These are phyloP conservation scores for Letharia lupina DNA, from an alignment of 495 filamentous ascomycete species.

Conservation along the genomic window DNA sequence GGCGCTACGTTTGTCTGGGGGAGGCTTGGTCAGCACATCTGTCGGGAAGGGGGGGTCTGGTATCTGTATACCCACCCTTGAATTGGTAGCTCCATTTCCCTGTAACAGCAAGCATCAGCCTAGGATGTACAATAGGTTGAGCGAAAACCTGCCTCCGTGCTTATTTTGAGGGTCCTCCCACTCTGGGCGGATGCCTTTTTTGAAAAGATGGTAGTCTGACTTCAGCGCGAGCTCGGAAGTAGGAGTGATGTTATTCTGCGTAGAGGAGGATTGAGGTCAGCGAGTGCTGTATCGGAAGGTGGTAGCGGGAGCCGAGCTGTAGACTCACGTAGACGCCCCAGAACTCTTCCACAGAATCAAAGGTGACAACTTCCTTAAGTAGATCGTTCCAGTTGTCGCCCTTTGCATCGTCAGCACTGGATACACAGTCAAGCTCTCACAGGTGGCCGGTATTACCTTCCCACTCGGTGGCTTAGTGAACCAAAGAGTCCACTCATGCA, in stretches of 20 bases:
- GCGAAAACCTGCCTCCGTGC: slow-evolving; percentile 59
- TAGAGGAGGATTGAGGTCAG: not conserved
- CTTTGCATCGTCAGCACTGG: slow-evolving; percentile 34
- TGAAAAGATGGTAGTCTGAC: slow-evolving; percentile 99
- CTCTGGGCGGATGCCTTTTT: slow-evolving; percentile 89
- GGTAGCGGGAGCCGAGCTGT: not conserved
- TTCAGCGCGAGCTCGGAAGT: slow-evolving; percentile 92
- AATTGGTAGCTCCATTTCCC: slow-evolving; percentile 91
- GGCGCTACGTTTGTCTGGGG: slow-evolving; percentile 69
- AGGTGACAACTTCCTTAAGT: slow-evolving; percentile 95
- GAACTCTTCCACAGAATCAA: slow-evolving; percentile 98
- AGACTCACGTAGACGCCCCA: slow-evolving; percentile 94
- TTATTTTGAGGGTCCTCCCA: slow-evolving; percentile 99
- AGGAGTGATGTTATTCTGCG: slow-evolving; percentile 94
- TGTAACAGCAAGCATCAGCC: not conserved
- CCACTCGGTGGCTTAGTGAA: slow-evolving; percentile 97
- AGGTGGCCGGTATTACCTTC: slow-evolving; percentile 54
- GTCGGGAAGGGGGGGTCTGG: not conserved
- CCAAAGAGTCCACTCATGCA: slow-evolving; percentile 97
- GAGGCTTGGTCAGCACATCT: not conserved
- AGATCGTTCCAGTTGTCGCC: slow-evolving; percentile 98
- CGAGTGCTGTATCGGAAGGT: not conserved
- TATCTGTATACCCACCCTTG: slow-evolving; percentile 38
- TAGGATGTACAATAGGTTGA: not conserved
- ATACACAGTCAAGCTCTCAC: not conserved